Evolutionary conservation across 2,329 filamentous ascomycete species (phyloP).

Genomic region (Fusarium subglutinans): DNA sequence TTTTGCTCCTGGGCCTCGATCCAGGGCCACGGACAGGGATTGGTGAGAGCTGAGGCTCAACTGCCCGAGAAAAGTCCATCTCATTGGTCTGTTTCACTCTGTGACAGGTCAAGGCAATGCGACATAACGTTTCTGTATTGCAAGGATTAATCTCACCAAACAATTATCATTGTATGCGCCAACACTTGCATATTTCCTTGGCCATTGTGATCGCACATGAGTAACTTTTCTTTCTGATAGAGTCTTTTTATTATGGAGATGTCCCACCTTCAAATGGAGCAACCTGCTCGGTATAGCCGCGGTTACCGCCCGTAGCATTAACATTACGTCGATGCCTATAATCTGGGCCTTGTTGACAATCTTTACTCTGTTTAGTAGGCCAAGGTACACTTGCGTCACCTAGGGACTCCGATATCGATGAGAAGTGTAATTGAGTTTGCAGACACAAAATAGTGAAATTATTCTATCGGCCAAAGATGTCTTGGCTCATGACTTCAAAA

Average conservation of each 20-base stretch:
- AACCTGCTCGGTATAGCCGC: background rate
- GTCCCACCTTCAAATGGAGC: slow-evolving; percentile 8
- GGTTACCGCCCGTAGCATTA: background rate
- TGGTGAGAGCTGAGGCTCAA: slow-evolving; percentile 17
- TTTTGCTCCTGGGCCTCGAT: slow-evolving; percentile 17
- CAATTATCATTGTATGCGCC: background rate
- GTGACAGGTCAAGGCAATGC: background rate
- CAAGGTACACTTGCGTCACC: background rate
- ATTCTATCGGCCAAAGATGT: background rate
- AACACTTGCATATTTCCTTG: background rate
- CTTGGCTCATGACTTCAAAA: background rate
- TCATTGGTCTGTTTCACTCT: background rate
- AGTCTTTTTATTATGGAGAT: slow-evolving; percentile 4
- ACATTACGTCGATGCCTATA: background rate
- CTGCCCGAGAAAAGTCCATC: slow-evolving; percentile 1
- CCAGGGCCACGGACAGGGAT: slow-evolving; percentile 10
- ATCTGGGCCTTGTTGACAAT: background rate
- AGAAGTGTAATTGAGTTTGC: background rate
- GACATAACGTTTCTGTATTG: background rate
- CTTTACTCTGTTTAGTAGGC: background rate
- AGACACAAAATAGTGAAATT: background rate
- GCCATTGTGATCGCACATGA: background rate
- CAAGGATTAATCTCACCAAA: slow-evolving; percentile 5
- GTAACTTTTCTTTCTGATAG: background rate
- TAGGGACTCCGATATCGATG: background rate